A percentile compares a stretch with the other conserved stretches of the same genome.
Evolutionary conservation across 2,329 filamentous ascomycete genomes (phyloP).

Genomic region (Fusarium circinatum): DNA sequence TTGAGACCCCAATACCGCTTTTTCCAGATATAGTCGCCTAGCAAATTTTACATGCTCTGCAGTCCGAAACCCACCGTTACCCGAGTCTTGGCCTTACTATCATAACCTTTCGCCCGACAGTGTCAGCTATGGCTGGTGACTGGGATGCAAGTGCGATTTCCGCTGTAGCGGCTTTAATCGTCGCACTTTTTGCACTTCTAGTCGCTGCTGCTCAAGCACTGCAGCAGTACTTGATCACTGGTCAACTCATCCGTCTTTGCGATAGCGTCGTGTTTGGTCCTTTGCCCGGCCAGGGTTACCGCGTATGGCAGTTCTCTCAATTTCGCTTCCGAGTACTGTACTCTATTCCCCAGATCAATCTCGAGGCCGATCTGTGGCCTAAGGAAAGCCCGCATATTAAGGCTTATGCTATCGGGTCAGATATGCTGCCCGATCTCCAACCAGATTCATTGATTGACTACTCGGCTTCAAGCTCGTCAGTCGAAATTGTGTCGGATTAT

Average conservation of each 20-base stretch:
- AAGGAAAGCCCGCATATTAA: neutral
- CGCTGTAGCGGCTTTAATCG: neutral
- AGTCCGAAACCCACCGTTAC: rapidly evolving
- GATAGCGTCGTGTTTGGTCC: neutral
- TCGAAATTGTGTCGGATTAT: neutral
- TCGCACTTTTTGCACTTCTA: neutral
- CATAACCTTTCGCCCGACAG: too few species aligned
- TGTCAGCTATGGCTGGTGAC: neutral
- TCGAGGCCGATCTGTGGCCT: neutral
- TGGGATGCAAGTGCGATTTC: neutral
- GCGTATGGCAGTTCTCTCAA: neutral
- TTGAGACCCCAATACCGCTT: too few species aligned
- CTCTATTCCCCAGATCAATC: neutral
- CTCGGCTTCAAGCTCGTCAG: neutral
- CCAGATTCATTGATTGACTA: neutral
- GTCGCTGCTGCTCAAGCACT: neutral
- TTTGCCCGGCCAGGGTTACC: neutral
- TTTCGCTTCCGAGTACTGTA: neutral
- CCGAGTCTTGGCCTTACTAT: rapidly evolving
- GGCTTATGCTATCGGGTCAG: neutral
- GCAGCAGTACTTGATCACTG: neutral
- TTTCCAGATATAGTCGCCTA: too few species aligned
- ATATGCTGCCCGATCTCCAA: neutral
- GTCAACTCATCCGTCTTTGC: neutral
- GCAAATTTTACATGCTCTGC: too few species aligned